Evolutionary conservation across 257 asterid genomes (phyloP).

Genomic region (Haberlea rhodopensis): DNA sequence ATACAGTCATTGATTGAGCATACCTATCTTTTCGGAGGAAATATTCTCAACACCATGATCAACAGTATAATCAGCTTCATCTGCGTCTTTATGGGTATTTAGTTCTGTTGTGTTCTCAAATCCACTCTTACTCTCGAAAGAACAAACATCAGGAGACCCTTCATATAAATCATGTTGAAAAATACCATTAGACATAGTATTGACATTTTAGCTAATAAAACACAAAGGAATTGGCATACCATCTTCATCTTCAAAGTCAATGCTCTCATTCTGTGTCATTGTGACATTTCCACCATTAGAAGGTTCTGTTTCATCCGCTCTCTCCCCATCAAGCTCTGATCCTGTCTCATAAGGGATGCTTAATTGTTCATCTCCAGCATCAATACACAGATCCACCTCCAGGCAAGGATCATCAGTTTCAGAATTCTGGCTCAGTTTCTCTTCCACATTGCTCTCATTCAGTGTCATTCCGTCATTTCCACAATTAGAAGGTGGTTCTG

Average conservation of each 20-base stretch:
- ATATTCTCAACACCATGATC: too few relatives aligned
- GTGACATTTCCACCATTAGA: too few relatives aligned
- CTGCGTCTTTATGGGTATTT: slow-evolving; percentile 8
- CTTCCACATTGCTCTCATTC: neutral
- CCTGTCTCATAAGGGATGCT: too few relatives aligned
- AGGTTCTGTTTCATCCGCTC: too few relatives aligned
- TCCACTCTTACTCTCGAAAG: slow-evolving; percentile 14
- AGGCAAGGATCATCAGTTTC: too few relatives aligned
- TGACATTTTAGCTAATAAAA: neutral
- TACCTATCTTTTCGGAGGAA: neutral
- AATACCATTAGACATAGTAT: neutral
- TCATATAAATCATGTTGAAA: neutral
- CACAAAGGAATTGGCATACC: slow-evolving; percentile 18
- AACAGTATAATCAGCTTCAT: neutral
- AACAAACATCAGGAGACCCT: slow-evolving; percentile 12
- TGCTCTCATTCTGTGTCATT: too few relatives aligned
- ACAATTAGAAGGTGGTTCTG: slow-evolving; percentile 18
- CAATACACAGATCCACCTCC: too few relatives aligned
- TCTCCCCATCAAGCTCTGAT: too few relatives aligned
- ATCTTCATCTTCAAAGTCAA: slow-evolving; percentile 21
- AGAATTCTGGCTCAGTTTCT: too few relatives aligned
- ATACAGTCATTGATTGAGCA: too few relatives aligned
- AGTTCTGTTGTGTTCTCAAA: slow-evolving; percentile 14
- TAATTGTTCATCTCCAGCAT: too few relatives aligned
- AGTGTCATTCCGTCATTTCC: slow-evolving; percentile 12